Evolutionary conservation across 2,329 filamentous ascomycete species (phyloP).

Genomic region (Curvularia sp.): DNA sequence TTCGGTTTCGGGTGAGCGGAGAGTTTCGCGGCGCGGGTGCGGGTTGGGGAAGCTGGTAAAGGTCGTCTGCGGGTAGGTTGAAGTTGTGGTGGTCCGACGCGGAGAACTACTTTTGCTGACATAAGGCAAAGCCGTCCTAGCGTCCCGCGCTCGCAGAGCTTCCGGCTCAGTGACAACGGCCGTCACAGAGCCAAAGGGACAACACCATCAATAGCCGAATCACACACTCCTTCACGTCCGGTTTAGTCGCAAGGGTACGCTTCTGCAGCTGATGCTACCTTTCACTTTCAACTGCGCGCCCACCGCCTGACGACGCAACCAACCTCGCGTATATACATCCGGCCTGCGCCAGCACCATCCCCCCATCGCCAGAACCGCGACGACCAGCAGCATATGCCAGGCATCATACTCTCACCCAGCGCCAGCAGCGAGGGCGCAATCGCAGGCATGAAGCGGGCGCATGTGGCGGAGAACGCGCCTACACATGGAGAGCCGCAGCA

Average conservation of each 20-base stretch:
- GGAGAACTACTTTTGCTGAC: constrained; percentile 19
- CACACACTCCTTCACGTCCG: constrained; percentile 15
- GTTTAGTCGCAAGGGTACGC: constrained; percentile 9
- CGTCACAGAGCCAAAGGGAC: constrained; percentile 24
- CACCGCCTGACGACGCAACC: constrained; percentile 14
- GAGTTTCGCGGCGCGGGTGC: constrained; percentile 39
- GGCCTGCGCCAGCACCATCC: constrained; percentile 11
- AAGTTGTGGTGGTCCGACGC: constrained; percentile 43
- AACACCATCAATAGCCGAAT: constrained; percentile 12
- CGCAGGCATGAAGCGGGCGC: constrained; percentile 47
- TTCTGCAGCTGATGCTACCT: constrained; percentile 14
- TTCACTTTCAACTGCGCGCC: constrained; percentile 21
- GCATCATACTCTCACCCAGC: constrained; percentile 39
- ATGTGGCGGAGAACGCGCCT: constrained; percentile 29
- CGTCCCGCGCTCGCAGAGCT: constrained; percentile 29
- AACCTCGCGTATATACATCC: constrained; percentile 16
- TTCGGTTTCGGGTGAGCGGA: constrained; percentile 33
- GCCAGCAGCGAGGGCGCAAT: constrained; percentile 40
- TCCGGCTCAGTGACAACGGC: constrained; percentile 15
- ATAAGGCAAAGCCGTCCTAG: constrained; percentile 17
- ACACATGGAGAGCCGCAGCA: constrained; percentile 33
- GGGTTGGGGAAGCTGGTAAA: constrained; percentile 40
- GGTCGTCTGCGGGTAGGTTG: constrained; percentile 33
- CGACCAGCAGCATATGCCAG: constrained; percentile 41
- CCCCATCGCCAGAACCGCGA: constrained; percentile 10